phyloP scores from a whole-genome alignment of 768 basidiomycete genomes.

The Termitomyces sp. region DNA sequence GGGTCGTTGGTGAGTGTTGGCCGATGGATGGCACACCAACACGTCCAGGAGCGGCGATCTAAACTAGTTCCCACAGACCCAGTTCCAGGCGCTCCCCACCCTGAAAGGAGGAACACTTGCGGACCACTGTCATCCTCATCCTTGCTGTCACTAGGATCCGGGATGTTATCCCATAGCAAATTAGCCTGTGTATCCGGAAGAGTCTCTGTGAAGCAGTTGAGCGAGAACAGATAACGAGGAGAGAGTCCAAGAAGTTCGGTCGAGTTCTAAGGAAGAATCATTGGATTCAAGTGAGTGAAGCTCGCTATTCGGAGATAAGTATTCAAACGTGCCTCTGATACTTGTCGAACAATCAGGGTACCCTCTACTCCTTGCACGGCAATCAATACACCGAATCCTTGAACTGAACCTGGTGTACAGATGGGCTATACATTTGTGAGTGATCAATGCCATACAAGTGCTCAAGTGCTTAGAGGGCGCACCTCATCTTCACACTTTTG shows the following conservation, averaged over 20 bases:
- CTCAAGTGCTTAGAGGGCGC: background rate
- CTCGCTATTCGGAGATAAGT: background rate
- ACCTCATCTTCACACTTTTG: conserved; percentile 76
- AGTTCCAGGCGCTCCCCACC: conserved; percentile 64
- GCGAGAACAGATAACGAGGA: conserved; percentile 62
- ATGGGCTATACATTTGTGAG: conserved; percentile 51
- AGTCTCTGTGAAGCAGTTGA: conserved; percentile 68
- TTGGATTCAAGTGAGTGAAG: background rate
- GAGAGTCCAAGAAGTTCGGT: conserved; percentile 70
- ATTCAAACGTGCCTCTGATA: conserved; percentile 59
- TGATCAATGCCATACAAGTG: background rate
- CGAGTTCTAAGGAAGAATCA: conserved; percentile 51
- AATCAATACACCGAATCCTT: conserved; percentile 79
- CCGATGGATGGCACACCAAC: conserved; percentile 65
- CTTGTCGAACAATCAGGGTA: conserved; percentile 60
- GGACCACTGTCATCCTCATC: conserved; percentile 41
- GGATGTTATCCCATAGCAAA: conserved; percentile 67
- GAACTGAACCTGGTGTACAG: conserved; percentile 73
- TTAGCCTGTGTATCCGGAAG: conserved; percentile 62
- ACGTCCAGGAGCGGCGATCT: conserved; percentile 49
- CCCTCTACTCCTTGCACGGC: conserved; percentile 59
- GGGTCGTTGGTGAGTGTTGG: conserved; percentile 23
- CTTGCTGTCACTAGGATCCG: conserved; percentile 48
- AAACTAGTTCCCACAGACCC: conserved; percentile 22
- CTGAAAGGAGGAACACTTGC: conserved; percentile 65